Conservation (phyloP, 805 yeast species). For the Candida xiaguanensis region DNA sequence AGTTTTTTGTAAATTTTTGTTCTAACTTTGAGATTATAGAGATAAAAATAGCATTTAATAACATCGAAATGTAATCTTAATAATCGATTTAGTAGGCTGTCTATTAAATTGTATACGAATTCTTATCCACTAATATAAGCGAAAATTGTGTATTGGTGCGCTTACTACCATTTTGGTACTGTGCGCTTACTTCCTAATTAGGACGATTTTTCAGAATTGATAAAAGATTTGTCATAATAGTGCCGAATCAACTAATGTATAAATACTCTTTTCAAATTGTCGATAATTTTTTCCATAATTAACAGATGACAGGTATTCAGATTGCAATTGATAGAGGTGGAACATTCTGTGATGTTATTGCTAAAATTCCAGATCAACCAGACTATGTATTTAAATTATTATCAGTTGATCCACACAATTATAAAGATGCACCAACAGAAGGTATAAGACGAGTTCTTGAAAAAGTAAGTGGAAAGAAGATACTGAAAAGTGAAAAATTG, state of each 20-base stretch:
- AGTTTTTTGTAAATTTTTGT: too few species aligned
- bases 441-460: constrained; percentile 82
- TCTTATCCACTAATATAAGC: too few species aligned
- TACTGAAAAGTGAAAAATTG: constrained; percentile 44
- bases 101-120: too few species aligned
- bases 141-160: too few species aligned
- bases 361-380: constrained; percentile 43
- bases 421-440: constrained; percentile 87
- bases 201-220: neutral
- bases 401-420: constrained; percentile 86
- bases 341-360: constrained; percentile 79
- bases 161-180: too few species aligned
- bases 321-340: constrained; percentile 62
- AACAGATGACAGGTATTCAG: constrained; percentile 17
- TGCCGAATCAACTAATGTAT: neutral
- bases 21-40: too few species aligned
- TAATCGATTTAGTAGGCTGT: too few species aligned
- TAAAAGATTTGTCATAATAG: neutral
- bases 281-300: neutral
- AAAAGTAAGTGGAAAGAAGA: constrained; percentile 45
- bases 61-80: too few species aligned
- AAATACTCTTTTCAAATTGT: too few species aligned
- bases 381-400: constrained; percentile 73
- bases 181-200: constrained; percentile 1
- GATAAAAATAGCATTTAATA: too few species aligned